These are phyloP conservation scores for Lecanosticta acicola DNA, from an alignment of 2,329 filamentous ascomycete species.

Conservation along the genomic window DNA sequence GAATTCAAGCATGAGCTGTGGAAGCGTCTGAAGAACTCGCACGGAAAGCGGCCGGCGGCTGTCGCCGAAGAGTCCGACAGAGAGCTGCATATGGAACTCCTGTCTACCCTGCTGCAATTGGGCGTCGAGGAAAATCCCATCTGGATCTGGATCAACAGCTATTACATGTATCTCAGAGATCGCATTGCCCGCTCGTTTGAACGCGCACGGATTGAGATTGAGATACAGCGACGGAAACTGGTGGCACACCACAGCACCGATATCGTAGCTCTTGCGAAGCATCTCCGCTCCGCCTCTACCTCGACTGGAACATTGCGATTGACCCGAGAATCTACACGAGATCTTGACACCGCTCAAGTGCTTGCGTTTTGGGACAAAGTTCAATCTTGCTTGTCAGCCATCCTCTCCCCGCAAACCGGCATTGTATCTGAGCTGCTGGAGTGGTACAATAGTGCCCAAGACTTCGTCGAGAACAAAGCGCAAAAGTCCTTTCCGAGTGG, in stretches of 20 bases:
- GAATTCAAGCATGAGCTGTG: slow-evolving; percentile 84
- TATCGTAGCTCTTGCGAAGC: slow-evolving; percentile 62
- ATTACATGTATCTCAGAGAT: slow-evolving; percentile 81
- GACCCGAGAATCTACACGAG: slow-evolving; percentile 39
- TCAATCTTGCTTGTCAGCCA: slow-evolving; percentile 62
- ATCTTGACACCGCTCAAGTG: slow-evolving; percentile 73
- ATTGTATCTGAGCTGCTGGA: slow-evolving; percentile 84
- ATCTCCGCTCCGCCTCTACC: slow-evolving; percentile 63
- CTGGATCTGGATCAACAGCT: slow-evolving; percentile 88
- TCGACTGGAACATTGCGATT: slow-evolving; percentile 12
- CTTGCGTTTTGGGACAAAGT: slow-evolving; percentile 93
- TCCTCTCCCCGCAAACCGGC: slow-evolving; percentile 70
- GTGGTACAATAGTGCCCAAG: slow-evolving; percentile 88
- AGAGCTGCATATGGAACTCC: slow-evolving; percentile 90
- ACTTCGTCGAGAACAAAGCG: slow-evolving; percentile 80
- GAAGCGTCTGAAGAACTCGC: slow-evolving; percentile 56
- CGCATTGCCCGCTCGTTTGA: slow-evolving; percentile 78
- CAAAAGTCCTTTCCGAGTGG: slow-evolving; percentile 65
- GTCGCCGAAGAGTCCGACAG: slow-evolving; percentile 36
- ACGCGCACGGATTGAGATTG: slow-evolving; percentile 84
- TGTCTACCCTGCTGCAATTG: slow-evolving; percentile 80
- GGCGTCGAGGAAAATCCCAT: slow-evolving; percentile 95
- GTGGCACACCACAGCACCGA: slow-evolving; percentile 68
- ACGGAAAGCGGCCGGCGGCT: slow-evolving; percentile 24
- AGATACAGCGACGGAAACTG: slow-evolving; percentile 77